phyloP scores from a whole-genome alignment of 2,329 filamentous ascomycete genomes.

The Bipolaris gigantea region DNA sequence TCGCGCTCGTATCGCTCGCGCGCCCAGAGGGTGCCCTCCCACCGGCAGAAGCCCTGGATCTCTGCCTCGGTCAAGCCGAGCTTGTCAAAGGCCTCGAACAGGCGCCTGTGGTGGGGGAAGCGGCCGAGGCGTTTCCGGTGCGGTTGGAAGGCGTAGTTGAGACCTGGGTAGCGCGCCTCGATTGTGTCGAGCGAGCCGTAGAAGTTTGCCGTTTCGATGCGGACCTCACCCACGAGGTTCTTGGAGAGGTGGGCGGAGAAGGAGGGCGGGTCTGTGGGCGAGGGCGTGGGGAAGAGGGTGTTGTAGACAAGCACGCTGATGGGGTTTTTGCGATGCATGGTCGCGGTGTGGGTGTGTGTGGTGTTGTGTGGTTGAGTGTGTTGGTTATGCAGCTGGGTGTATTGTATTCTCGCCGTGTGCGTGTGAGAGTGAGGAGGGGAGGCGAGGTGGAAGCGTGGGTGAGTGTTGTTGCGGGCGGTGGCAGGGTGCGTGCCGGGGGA shows the following conservation, averaged over 20 bases:
- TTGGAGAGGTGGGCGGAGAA: conserved; percentile 72
- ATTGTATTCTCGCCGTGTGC: conserved; percentile 5
- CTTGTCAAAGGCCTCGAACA: conserved; percentile 75
- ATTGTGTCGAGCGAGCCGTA: conserved; percentile 78
- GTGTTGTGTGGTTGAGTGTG: background rate
- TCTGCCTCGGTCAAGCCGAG: conserved; percentile 70
- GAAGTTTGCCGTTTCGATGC: conserved; percentile 75
- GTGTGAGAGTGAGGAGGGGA: background rate
- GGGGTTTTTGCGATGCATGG: conserved; percentile 70
- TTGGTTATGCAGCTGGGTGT: background rate
- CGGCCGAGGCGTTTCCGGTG: conserved; percentile 77
- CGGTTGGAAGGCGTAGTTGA: conserved; percentile 73
- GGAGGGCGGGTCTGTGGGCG: conserved; percentile 67
- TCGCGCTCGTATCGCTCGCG: conserved; percentile 78
- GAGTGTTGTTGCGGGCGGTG: conserved; percentile 3
- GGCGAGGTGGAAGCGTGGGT: background rate
- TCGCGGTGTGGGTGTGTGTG: conserved; percentile 21
- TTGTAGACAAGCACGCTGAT: conserved; percentile 75
- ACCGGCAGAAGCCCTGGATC: conserved; percentile 72
- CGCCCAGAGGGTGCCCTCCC: conserved; percentile 83
- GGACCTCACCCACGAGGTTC: conserved; percentile 74
- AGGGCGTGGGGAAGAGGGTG: conserved; percentile 70
- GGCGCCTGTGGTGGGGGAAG: conserved; percentile 73
- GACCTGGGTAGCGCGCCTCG: conserved; percentile 78
- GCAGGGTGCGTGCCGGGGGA: conserved; percentile 6